Conservation (phyloP, 2,329 filamentous ascomycete genomes). For the Didymella pinodella region DNA sequence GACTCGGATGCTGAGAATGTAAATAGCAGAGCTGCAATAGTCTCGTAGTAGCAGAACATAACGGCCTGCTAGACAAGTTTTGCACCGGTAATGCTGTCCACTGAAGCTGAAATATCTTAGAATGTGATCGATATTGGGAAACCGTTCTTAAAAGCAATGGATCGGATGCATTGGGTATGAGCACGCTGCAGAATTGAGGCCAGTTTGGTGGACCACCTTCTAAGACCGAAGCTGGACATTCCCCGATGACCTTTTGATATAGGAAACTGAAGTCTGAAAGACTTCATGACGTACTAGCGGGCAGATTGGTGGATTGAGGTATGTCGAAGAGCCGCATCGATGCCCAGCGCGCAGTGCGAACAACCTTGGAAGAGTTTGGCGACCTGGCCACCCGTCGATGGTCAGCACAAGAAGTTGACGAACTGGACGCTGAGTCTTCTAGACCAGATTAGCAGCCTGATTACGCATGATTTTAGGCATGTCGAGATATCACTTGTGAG, state of each 20-base stretch:
- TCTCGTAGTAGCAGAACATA: background rate
- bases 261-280: background rate
- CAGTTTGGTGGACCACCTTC: background rate
- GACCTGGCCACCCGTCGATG: conserved; percentile 9
- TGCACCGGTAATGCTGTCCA: too few relatives aligned
- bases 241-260: background rate
- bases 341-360: conserved; percentile 3
- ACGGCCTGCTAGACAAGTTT: background rate
- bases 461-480: conserved; percentile 1
- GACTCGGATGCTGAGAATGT: background rate
- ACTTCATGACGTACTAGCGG: background rate
- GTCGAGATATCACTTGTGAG: background rate
- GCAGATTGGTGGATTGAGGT: conserved; percentile 6
- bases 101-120: background rate
- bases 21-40: background rate
- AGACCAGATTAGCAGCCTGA: background rate
- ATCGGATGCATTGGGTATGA: background rate
- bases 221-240: background rate
- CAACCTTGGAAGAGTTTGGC: background rate
- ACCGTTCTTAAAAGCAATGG: background rate
- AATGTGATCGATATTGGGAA: background rate
- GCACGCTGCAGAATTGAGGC: background rate
- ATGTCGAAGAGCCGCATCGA: conserved; percentile 4
- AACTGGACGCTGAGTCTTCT: background rate
- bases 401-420: background rate